Conservation (phyloP, 768 basidiomycete genomes). For the Amyloporia xantha region DNA sequence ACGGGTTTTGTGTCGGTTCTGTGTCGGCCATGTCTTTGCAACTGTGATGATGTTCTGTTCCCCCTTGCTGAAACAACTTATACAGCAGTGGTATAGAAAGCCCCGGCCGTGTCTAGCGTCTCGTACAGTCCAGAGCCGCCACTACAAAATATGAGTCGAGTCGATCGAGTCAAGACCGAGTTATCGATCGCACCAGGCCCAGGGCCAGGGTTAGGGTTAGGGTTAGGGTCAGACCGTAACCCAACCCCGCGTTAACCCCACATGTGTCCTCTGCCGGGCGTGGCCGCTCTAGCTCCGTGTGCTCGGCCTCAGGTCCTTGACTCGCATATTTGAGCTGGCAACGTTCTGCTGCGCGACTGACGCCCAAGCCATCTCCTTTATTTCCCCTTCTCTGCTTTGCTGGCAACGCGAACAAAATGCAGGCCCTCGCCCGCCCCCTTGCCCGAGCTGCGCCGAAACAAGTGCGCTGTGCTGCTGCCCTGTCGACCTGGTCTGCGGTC, state of each 20-base stretch:
- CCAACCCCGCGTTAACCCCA: background rate
- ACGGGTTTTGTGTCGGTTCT: constrained; percentile 14
- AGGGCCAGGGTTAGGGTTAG: constrained; percentile 5
- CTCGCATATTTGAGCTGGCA: constrained; percentile 1
- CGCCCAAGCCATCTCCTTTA: constrained; percentile 1
- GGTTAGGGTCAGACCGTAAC: constrained; percentile 6
- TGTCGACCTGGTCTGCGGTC: constrained; percentile 78
- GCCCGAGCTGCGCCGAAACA: constrained; percentile 44
- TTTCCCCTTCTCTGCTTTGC: background rate
- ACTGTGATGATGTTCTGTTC: no score
- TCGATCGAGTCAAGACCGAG: constrained; percentile 1
- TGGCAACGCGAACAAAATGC: constrained; percentile 30
- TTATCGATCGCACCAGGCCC: background rate
- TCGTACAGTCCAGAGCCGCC: background rate
- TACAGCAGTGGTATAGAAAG: background rate
- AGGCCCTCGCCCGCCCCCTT: constrained; percentile 35
- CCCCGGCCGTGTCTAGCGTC: background rate
- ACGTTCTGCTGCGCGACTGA: constrained; percentile 9
- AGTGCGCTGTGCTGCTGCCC: constrained; percentile 30
- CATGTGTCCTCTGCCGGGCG: background rate
- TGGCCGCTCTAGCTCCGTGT: constrained; percentile 10
- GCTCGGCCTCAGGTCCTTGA: background rate
- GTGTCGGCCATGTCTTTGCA: constrained; percentile 18
- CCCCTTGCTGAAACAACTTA: no score
- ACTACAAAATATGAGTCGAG: background rate